Evolutionary conservation across 2,329 filamentous ascomycete species (phyloP).

Genomic region (Trematosphaeria pertusa): DNA sequence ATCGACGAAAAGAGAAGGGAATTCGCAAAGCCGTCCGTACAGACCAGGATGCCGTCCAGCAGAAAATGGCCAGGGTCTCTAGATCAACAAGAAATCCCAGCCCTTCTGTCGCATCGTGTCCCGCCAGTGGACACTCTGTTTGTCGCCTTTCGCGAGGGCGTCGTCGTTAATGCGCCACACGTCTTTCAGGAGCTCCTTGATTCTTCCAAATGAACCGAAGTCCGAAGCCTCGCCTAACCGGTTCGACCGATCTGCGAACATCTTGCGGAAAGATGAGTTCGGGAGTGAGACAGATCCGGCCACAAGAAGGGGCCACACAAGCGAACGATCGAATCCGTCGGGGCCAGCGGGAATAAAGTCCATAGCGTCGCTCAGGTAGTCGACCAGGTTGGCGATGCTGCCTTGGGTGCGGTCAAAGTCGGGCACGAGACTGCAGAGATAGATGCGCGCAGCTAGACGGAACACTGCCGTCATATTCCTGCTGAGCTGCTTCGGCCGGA

Average conservation of each 20-base stretch:
- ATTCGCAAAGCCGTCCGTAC: constrained; percentile 28
- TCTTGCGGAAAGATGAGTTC: constrained; percentile 74
- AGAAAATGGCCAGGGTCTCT: constrained; percentile 34
- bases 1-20: constrained; percentile 30
- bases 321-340: constrained; percentile 84
- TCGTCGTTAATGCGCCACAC: constrained; percentile 81
- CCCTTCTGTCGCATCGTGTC: constrained; percentile 90
- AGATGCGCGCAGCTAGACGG: constrained; percentile 90
- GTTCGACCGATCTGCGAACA: constrained; percentile 77
- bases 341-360: constrained; percentile 82
- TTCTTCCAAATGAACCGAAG: constrained; percentile 85
- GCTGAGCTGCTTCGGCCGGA: constrained; percentile 82
- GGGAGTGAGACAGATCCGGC: constrained; percentile 79
- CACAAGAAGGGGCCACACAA: constrained; percentile 93
- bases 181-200: constrained; percentile 78
- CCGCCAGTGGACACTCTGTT: constrained; percentile 86
- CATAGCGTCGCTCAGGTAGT: constrained; percentile 77
- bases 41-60: constrained; percentile 49
- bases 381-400: constrained; percentile 77
- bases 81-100: constrained; percentile 94
- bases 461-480: constrained; percentile 91
- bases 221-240: constrained; percentile 78
- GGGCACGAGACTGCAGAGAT: constrained; percentile 93
- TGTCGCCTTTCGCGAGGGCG: constrained; percentile 55
- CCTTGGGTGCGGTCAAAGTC: constrained; percentile 79